Evolutionary conservation across 805 yeast genomes (phyloP).

Genomic region (Lachancea meyersii): DNA sequence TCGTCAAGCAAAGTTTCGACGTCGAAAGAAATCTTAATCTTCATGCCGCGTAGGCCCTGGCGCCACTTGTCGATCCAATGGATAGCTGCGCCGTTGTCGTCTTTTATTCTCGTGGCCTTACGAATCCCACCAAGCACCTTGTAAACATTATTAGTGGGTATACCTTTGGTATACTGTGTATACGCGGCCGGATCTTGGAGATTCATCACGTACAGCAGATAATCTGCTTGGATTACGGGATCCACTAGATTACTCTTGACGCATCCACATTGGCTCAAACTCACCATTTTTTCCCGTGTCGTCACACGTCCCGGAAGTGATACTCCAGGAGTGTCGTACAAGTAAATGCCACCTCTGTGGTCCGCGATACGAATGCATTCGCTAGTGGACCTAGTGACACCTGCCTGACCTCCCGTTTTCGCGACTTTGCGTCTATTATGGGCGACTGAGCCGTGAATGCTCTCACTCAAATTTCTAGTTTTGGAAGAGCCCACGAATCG

Average conservation of each 20-base stretch:
- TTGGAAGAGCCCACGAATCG: conserved; percentile 38
- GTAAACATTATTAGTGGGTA: conserved; percentile 69
- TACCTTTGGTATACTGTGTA: conserved; percentile 15
- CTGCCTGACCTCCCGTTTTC: conserved; percentile 79
- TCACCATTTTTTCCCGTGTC: conserved; percentile 63
- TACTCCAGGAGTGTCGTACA: conserved; percentile 93
- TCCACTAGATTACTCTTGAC: conserved; percentile 66
- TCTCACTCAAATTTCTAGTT: conserved; percentile 15
- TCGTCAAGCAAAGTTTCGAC: conserved; percentile 11
- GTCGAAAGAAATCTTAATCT: conserved; percentile 8
- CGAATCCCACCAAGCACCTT: conserved; percentile 46
- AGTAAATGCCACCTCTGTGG: conserved; percentile 52
- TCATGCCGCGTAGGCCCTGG: conserved; percentile 40
- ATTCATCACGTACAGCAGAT: conserved; percentile 67
- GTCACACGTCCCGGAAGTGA: conserved; percentile 64
- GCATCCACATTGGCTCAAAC: conserved; percentile 68
- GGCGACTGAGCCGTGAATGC: conserved; percentile 9
- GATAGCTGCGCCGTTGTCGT: conserved; percentile 56
- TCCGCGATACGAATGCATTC: conserved; percentile 60
- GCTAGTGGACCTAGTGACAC: conserved; percentile 76
- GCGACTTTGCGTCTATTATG: conserved; percentile 58
- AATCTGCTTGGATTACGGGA: conserved; percentile 83
- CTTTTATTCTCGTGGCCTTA: conserved; percentile 35
- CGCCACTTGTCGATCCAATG: conserved; percentile 57
- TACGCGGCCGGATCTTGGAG: conserved; percentile 37